Percentiles rank a stretch among this genome's conserved stretches.
Evolutionary conservation across 2,329 filamentous ascomycete genomes (phyloP).

Genomic region (Huntiella decipiens): DNA sequence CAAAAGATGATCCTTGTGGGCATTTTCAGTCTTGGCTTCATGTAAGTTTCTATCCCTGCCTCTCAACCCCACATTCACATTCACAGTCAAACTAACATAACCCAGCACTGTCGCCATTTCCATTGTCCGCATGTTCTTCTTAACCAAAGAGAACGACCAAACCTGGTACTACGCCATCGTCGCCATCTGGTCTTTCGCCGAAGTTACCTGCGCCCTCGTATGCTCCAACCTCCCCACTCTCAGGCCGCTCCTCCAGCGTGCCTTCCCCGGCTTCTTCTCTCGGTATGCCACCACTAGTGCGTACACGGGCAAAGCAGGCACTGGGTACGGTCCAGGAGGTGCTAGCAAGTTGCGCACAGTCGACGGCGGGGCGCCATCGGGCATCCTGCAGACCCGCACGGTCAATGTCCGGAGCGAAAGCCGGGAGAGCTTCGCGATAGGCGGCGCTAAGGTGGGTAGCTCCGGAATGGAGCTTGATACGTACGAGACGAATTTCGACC

Average conservation of each 20-base stretch:
- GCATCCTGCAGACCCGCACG: slow-evolving; percentile 7
- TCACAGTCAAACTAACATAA: not conserved
- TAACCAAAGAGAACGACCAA: slow-evolving; percentile 15
- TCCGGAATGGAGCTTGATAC: slow-evolving; percentile 5
- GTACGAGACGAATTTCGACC: slow-evolving; percentile 3
- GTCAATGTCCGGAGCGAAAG: slow-evolving; percentile 8
- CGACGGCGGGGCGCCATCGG: not conserved
- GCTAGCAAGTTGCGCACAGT: not conserved
- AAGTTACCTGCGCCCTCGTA: slow-evolving; percentile 22
- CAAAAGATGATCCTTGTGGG: slow-evolving; percentile 16
- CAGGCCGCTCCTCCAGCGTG: slow-evolving; percentile 16
- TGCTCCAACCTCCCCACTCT: slow-evolving; percentile 23
- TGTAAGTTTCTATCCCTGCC: slow-evolving; percentile 14
- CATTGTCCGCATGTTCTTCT: slow-evolving; percentile 18
- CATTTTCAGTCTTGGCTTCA: slow-evolving; percentile 18
- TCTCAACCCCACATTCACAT: not conserved
- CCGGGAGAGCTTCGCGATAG: slow-evolving; percentile 5
- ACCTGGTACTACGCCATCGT: slow-evolving; percentile 18
- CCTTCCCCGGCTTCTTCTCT: slow-evolving; percentile 6
- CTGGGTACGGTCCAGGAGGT: slow-evolving; percentile 1
- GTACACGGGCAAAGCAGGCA: slow-evolving; percentile 1
- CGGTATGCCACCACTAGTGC: slow-evolving; percentile 2
- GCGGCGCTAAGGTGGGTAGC: not conserved
- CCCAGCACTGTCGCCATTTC: slow-evolving; percentile 19
- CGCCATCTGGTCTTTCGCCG: slow-evolving; percentile 21